These are phyloP conservation scores for Centrapalus pauciflorus DNA, from an alignment of 129 eudicot genomes.

Conservation along the genomic window DNA sequence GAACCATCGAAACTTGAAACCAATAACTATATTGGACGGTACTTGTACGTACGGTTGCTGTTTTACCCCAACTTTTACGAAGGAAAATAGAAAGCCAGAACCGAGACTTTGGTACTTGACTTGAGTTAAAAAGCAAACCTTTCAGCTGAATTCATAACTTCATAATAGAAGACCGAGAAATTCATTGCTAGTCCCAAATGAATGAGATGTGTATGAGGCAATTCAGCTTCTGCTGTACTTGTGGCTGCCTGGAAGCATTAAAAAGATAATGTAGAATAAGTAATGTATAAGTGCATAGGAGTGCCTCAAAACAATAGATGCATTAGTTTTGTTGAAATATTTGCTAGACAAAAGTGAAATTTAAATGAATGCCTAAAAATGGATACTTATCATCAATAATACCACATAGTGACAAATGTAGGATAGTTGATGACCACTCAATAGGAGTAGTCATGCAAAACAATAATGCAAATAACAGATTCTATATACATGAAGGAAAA, in stretches of 20 bases:
- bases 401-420: background rate
- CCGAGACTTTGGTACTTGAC: too few species aligned
- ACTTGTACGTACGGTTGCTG: too few species aligned
- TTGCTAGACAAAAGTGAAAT: background rate
- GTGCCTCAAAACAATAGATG: background rate
- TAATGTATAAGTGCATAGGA: too few species aligned
- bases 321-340: background rate
- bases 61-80: too few species aligned
- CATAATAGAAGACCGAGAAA: conserved; percentile 66
- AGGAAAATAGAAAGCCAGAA: too few species aligned
- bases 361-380: background rate
- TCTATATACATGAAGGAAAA: too few species aligned
- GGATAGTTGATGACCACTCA: too few species aligned
- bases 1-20: too few species aligned
- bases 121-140: conserved; percentile 28
- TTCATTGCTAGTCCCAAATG: conserved; percentile 59
- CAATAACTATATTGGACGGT: too few species aligned
- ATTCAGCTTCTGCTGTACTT: conserved; percentile 49
- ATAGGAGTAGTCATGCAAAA: too few species aligned
- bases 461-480: too few species aligned
- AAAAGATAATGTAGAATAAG: background rate
- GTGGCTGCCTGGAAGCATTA: conserved; percentile 47
- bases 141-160: conserved; percentile 61
- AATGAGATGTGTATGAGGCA: conserved; percentile 57
- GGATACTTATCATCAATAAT: background rate